A percentile compares a stretch with the other conserved stretches of the same genome.
Evolutionary conservation across 108 stramenopile genomes (phyloP).

Genomic region (Aureococcus anophagefferens): DNA sequence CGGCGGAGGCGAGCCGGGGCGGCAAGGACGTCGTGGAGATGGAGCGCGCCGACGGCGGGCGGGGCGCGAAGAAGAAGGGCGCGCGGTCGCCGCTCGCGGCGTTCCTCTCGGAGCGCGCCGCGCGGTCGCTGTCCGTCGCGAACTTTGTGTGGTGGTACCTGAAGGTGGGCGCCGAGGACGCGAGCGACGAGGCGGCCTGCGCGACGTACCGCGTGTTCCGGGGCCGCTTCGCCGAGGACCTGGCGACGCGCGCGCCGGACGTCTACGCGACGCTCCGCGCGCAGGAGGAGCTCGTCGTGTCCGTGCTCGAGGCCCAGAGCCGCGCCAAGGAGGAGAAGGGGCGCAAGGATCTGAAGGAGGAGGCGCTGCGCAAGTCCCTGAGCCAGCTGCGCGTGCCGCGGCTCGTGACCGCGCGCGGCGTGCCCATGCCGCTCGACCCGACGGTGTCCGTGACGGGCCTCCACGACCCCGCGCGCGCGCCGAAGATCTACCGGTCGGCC

Average conservation of each 20-base stretch:
- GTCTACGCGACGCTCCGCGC: conserved; percentile 28
- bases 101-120: conserved; percentile 32
- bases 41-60: not conserved
- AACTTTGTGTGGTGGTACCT: conserved; percentile 44
- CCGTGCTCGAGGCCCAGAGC: conserved; percentile 66
- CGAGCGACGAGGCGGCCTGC: not conserved
- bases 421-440: conserved; percentile 89
- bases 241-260: not conserved
- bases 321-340: conserved; percentile 53
- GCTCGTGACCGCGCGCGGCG: conserved; percentile 17
- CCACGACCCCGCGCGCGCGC: conserved; percentile 30
- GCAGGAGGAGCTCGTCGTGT: conserved; percentile 67
- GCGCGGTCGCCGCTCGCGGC: conserved; percentile 19
- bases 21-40: not conserved
- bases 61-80: not conserved
- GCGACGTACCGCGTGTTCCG: not conserved
- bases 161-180: conserved; percentile 5
- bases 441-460: conserved; percentile 64
- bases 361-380: conserved; percentile 55
- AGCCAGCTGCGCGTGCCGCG: conserved; percentile 17
- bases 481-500: conserved; percentile 83
- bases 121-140: conserved; percentile 23
- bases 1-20: not conserved
- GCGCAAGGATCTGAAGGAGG: conserved; percentile 79
- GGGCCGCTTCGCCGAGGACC: not conserved